Base-by-base conservation (phyloP, 2,329 filamentous ascomycete species). In the Cladophialophora immunda region DNA sequence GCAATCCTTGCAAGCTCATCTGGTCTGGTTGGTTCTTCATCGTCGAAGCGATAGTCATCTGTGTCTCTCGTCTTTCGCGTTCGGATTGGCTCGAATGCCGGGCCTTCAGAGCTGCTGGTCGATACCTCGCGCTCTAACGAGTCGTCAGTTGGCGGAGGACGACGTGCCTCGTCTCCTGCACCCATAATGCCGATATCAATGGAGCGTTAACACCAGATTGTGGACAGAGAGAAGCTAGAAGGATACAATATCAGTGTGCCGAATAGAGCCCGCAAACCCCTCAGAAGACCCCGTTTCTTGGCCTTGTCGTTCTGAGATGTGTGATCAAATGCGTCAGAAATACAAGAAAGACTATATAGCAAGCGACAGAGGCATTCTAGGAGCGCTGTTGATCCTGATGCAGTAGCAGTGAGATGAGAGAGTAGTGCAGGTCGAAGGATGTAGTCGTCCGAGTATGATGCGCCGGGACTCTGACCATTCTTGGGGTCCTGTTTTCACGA, bases 51-150 rank as follows among this genome's bases (percentile, higher is more conserved):
- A 36, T 70, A 70, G 22, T 67, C 66, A 5, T 64, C 50, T 4
- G 52, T 55, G 47, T 69, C 67, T 30, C 68, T 62, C 7, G 68
- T 68, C 55, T 58, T 70, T 38, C 63, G 64, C 13, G 68, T 67
- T n/a, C 68, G 68, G 30, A 70, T 69, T 32, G 67, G 66, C 53
- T 70, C 68, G 50, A 70, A 70, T 25, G 30, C 19, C 15, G 64
- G 68, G 2, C 64, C 64, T 41, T 68, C 65, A 32, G 68, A 70
- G 38, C 68, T 66, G 83, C 83, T 55, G 82, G 84, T 66, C 15
- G 64, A 63, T 11, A 66, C 62, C 50, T 61, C 57, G 27, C 57
- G 63, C 13, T 65, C 50, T n/a, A 66, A 52, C 6, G 32, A 52
- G 19, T 65, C 19, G 13, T 38, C 34, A 5, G 27, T 32, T 32